Base-by-base conservation (phyloP, 2,329 filamentous ascomycete species). In the Harringtonia lauricola region DNA sequence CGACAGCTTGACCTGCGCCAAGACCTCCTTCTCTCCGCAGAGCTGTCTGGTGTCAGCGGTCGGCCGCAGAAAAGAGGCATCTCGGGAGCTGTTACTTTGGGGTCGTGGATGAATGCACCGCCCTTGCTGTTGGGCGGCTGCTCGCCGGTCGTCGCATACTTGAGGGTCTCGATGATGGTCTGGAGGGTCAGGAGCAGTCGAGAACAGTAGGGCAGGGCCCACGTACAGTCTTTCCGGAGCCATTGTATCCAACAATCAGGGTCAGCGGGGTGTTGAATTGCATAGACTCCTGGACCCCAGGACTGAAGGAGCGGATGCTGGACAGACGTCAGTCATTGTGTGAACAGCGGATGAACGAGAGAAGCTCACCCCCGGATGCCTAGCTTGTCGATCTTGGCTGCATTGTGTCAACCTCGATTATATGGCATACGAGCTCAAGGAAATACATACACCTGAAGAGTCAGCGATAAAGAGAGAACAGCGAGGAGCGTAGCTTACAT, bases 81-180 rank as follows among this genome's bases (percentile, higher is more conserved):
- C 18, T 26, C 49, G n/a, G n/a, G n/a, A n/a, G n/a, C n/a, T n/a
- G n/a, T n/a, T 60, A 84, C 75, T 66, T 92, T 92, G n/a, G 92
- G 92, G 56, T 98, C 92, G 60, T 98, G 90, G 50, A 98, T 87
- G 60, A 96, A 98, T 40, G 90, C 89, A 28, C 88, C 89, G 24
- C 84, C 83, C 53, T 81, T 84, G 67, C 82, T 89, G 68, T 95
- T 95, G 28, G 92, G 87, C 2, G 92, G 92, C 39, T 94, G 75
- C 56, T 94, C 85, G 45, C 92, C 94, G 8, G 89, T 95, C 17
- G 94, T 95, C 42, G 86, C 89, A 79, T 95, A 98, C 60, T 95
- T 95, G 57, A 98, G 83, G 60, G 88, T 94, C 64, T 98, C 92
- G 64, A 98, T 98, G 58, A 98, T 95, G 46, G 92, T 96, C 53